These are phyloP conservation scores for Actinomortierella wolfii DNA, from an alignment of 371 early-diverging fungal genomes.

Conservation along the genomic window DNA sequence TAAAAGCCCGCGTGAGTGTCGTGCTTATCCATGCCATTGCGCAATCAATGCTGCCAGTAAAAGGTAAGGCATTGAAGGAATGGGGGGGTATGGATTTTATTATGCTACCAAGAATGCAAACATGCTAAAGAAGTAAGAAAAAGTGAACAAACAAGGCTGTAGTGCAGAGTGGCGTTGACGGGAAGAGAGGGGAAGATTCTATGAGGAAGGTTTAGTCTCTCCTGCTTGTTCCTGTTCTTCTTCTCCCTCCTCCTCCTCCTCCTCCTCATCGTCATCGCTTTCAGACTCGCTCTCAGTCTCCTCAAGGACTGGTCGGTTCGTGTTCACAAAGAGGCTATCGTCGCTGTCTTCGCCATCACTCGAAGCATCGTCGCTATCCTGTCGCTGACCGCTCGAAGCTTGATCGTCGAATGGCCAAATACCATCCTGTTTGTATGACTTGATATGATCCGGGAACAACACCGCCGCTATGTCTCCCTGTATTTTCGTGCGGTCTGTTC, in stretches of 20 bases:
- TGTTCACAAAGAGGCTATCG: constrained; percentile 73
- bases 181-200: not conserved
- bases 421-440: constrained; percentile 63
- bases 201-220: not conserved
- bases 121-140: not conserved
- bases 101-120: not conserved
- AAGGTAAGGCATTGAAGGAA: too few relatives aligned
- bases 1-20: too few relatives aligned
- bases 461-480: constrained; percentile 80
- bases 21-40: too few relatives aligned
- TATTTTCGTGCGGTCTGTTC: constrained; percentile 67
- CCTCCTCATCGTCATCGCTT: constrained; percentile 31
- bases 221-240: constrained; percentile 7
- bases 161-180: not conserved
- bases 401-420: constrained; percentile 64
- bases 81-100: too few relatives aligned
- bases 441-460: constrained; percentile 77
- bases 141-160: not conserved
- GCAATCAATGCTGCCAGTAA: too few relatives aligned
- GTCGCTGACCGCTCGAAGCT: constrained; percentile 9
- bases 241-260: constrained; percentile 9
- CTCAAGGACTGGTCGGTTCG: constrained; percentile 57
- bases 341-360: constrained; percentile 39
- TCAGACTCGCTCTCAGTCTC: constrained; percentile 33
- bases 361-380: constrained; percentile 9